Evolutionary conservation across 306 rosid genomes (phyloP).

Genomic region (Casuarina equisetifolia): DNA sequence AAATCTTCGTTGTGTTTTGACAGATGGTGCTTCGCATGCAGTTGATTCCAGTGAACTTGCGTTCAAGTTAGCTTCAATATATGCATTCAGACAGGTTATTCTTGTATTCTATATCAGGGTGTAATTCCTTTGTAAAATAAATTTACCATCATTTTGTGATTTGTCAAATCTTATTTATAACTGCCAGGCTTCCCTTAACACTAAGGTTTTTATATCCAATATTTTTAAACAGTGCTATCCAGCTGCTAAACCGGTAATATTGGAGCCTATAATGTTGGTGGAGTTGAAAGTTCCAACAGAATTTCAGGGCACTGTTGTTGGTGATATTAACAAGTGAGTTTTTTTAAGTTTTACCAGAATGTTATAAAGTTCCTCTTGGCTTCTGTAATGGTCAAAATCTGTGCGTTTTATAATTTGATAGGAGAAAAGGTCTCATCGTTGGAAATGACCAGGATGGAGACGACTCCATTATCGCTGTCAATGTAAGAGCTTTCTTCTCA

Average conservation of each 20-base stretch:
- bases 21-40: constrained; percentile 95
- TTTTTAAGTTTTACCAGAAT: constrained; percentile 1
- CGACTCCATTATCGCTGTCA: constrained; percentile 86
- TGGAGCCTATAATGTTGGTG: constrained; percentile 97
- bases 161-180: constrained; percentile 11
- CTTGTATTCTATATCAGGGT: constrained; percentile 5
- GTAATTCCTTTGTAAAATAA: constrained; percentile 18
- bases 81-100: constrained; percentile 93
- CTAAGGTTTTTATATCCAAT: constrained; percentile 16
- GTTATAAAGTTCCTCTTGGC: constrained; percentile 15
- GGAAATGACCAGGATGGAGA: constrained; percentile 99
- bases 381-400: constrained; percentile 20
- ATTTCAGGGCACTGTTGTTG: constrained; percentile 96
- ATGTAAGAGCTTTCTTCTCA: constrained; percentile 48
- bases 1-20: constrained; percentile 73
- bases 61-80: constrained; percentile 90
- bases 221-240: constrained; percentile 67
- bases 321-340: constrained; percentile 93
- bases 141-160: constrained; percentile 1
- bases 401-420: constrained; percentile 23
- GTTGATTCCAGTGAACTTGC: constrained; percentile 99
- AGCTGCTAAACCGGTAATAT: constrained; percentile 80
- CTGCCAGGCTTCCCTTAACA: constrained; percentile 3
- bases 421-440: constrained; percentile 93
- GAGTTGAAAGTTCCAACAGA: constrained; percentile 97